Base-by-base conservation (phyloP, 2,329 filamentous ascomycete species). In the Curvularia verruculosa region DNA sequence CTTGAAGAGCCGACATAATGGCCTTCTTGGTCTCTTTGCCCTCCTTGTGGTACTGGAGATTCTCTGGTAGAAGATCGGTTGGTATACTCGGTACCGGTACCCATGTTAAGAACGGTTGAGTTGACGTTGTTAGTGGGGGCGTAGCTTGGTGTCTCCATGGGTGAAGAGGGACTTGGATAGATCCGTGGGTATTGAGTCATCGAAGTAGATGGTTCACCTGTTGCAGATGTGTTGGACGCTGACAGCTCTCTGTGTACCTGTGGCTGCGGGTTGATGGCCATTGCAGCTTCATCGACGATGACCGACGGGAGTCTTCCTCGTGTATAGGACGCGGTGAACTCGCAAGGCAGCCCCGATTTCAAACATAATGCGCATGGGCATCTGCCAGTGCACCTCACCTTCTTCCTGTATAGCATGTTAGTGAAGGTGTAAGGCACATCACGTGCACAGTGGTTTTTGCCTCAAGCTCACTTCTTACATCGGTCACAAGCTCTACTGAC, bases 271-370 rank as follows among this genome's bases (percentile, higher is more conserved):
- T 45, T 65, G 9, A 66, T 45, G 8, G 66, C 52, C 58, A 72
- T 59, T 15, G 69, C 70, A 37, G 66, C 59, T 44, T 75, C 70
- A 53, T 74, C 70, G 18, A 76, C 66, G 52, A 75, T 63, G 36
- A 81, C 71, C 28, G 77, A 74, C 7, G 80, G 79, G 31, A 79
- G 56, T 59, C 80, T 72, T 4, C 80, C 80, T 58, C 82, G 72
- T 18, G 77, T 80, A 61, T 85, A 84, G 0, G 77, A 75, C 19
- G 82, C 81, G 23, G 79, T 79, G 61, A 82, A 85, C 18, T 80
- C 80, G 68, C 83, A 85, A 12, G 69, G 65, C 6, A 75, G 58
- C 10, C 69, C 71, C 10, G 69, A 60, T 52, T 67, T 62, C 29
- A 73, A 55, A 57, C 74, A 77, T 15, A 74, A 55, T 3, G 68